Evolutionary conservation across 495 filamentous ascomycete genomes (phyloP).

Genomic region (Chlorociboria aeruginascens): DNA sequence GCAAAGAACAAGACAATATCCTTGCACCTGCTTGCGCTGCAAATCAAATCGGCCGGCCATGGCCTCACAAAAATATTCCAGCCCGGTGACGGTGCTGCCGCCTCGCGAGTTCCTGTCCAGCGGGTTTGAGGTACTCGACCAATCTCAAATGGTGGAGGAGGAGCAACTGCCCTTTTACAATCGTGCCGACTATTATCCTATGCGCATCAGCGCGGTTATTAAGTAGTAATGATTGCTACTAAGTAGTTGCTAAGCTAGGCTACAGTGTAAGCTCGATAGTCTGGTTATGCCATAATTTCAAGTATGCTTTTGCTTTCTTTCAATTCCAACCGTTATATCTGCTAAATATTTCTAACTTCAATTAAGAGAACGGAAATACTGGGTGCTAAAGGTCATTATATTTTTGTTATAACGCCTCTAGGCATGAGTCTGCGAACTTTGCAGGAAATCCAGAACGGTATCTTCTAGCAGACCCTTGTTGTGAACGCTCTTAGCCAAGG

Average conservation of each 20-base stretch:
- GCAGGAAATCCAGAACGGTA: background rate
- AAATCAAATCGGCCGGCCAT: background rate
- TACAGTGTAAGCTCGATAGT: no score
- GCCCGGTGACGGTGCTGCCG: no score
- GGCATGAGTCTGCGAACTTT: conserved; percentile 9
- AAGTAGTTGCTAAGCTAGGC: conserved; percentile 14
- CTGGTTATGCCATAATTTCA: conserved; percentile 9
- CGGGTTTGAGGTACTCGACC: conserved; percentile 10
- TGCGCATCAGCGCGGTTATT: conserved; percentile 9
- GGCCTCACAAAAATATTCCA: conserved; percentile 1
- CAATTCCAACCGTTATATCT: background rate
- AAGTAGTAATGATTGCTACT: no score
- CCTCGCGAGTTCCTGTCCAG: conserved; percentile 5
- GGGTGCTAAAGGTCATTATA: conserved; percentile 11
- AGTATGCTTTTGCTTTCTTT: conserved; percentile 1
- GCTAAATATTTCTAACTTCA: conserved; percentile 6
- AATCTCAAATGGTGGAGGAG: conserved; percentile 10
- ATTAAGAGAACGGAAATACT: conserved; percentile 5
- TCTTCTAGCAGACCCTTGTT: background rate
- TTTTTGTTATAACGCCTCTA: conserved; percentile 11
- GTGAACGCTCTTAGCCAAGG: conserved; percentile 3
- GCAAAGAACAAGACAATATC: no score
- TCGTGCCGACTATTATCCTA: conserved; percentile 10
- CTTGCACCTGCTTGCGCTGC: no score
- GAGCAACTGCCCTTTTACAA: conserved; percentile 11